phyloP scores from a whole-genome alignment of 257 asterid species.

The Echites panduratus region DNA sequence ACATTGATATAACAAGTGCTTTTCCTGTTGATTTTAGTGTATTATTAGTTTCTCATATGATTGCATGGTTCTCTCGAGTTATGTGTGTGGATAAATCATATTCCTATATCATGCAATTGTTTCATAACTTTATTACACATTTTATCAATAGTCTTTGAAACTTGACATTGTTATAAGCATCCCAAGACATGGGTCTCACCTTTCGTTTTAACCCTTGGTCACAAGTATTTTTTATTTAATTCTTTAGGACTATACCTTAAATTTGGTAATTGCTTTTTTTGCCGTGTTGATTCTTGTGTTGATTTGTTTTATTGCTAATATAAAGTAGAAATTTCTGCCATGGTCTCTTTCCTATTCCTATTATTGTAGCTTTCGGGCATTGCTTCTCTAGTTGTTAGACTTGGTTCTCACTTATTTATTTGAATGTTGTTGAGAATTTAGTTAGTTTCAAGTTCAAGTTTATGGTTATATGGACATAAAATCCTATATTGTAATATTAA shows the following conservation, averaged over 20 bases:
- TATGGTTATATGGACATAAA: too few species aligned
- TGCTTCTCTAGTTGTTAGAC: not conserved
- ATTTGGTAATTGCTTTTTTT: not conserved
- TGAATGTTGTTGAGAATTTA: too few species aligned
- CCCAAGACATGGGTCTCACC: constrained; percentile 88
- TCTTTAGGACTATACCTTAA: constrained; percentile 8
- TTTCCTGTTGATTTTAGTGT: too few species aligned
- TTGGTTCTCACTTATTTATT: not conserved
- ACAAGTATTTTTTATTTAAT: constrained; percentile 49
- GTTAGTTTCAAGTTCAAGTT: too few species aligned
- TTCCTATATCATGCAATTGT: not conserved
- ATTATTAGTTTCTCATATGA: too few species aligned
- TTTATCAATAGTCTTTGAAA: constrained; percentile 63
- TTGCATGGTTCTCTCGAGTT: too few species aligned
- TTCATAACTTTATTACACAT: not conserved
- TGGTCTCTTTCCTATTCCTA: not conserved
- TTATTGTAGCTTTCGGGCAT: not conserved
- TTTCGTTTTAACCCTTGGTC: constrained; percentile 89
- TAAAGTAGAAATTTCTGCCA: not conserved
- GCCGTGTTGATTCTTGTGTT: not conserved
- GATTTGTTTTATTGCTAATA: not conserved
- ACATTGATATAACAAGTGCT: too few species aligned
- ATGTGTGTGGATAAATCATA: too few species aligned
- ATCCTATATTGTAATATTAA: too few species aligned
- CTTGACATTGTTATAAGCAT: constrained; percentile 82